Percentiles rank a stretch among this genome's conserved stretches.
Evolutionary conservation across 352 stramenopile genomes (phyloP).

Genomic region (Globisporangium radiosum): DNA sequence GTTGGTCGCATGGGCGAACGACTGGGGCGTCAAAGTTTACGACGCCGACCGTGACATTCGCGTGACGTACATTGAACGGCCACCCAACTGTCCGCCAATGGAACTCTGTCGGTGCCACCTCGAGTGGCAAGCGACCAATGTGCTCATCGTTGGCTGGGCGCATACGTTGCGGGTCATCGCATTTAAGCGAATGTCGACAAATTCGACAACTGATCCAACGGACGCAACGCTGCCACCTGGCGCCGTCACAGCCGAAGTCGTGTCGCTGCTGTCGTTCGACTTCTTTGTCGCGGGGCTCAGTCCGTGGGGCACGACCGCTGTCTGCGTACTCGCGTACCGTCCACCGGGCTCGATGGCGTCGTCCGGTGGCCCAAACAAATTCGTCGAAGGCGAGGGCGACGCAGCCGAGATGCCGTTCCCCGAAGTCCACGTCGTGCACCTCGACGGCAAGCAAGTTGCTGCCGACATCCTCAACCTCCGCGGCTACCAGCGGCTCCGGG

Average conservation of each 20-base stretch:
- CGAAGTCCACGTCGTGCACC: slow-evolving; percentile 83
- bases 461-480: slow-evolving; percentile 70
- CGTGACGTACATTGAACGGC: slow-evolving; percentile 79
- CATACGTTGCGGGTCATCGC: slow-evolving; percentile 71
- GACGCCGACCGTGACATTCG: slow-evolving; percentile 65
- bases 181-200: slow-evolving; percentile 49
- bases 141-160: slow-evolving; percentile 72
- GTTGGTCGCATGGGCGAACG: slow-evolving; percentile 78
- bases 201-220: slow-evolving; percentile 18
- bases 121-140: slow-evolving; percentile 52
- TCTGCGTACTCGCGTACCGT: slow-evolving; percentile 68
- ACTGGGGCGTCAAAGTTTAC: slow-evolving; percentile 85
- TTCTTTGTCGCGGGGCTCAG: slow-evolving; percentile 79
- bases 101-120: slow-evolving; percentile 78
- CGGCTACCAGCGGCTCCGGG: slow-evolving; percentile 66
- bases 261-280: slow-evolving; percentile 71
- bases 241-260: slow-evolving; percentile 51
- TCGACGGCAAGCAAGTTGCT: slow-evolving; percentile 84
- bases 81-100: slow-evolving; percentile 72
- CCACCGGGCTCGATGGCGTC: slow-evolving; percentile 26
- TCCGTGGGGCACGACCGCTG: slow-evolving; percentile 46
- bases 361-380: neutral
- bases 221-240: slow-evolving; percentile 18
- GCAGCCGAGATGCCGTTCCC: slow-evolving; percentile 68
- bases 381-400: slow-evolving; percentile 67